These are phyloP conservation scores for Nannochloris sp. DNA, from an alignment of 139 green algal species.

Conservation along the genomic window DNA sequence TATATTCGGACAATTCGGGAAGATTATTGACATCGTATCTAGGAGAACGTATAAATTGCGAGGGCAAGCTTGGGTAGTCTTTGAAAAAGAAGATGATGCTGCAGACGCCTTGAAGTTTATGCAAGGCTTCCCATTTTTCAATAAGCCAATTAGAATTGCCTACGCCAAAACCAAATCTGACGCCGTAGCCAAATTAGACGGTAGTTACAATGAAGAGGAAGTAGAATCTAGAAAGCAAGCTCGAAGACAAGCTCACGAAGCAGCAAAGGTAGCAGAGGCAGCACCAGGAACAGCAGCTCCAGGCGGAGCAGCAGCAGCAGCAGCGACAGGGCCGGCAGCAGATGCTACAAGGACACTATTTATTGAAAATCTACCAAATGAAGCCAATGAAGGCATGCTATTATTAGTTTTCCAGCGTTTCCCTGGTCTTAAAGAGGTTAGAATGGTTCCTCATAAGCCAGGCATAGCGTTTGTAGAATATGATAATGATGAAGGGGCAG, in stretches of 20 bases:
- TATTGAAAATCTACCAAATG: conserved; percentile 84
- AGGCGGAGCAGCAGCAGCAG: neutral
- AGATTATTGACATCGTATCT: conserved; percentile 87
- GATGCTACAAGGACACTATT: conserved; percentile 91
- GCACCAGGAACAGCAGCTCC: conserved; percentile 1
- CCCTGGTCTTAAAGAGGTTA: conserved; percentile 81
- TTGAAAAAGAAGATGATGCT: conserved; percentile 73
- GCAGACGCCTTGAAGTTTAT: conserved; percentile 85
- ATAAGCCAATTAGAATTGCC: conserved; percentile 52
- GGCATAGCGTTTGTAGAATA: conserved; percentile 97
- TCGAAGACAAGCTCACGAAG: conserved; percentile 27
- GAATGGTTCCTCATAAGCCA: conserved; percentile 84
- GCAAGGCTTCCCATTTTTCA: conserved; percentile 98
- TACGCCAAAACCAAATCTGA: conserved; percentile 87
- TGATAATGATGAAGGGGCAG: conserved; percentile 68
- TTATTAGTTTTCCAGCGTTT: conserved; percentile 93
- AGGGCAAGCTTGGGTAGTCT: conserved; percentile 95
- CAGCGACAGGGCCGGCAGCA: neutral
- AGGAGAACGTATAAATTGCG: conserved; percentile 38
- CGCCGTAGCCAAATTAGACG: conserved; percentile 76
- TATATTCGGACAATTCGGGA: conserved; percentile 96
- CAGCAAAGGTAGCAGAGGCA: conserved; percentile 4
- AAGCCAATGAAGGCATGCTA: conserved; percentile 80
- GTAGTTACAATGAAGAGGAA: conserved; percentile 50
- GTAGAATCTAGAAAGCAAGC: conserved; percentile 51